Evolutionary conservation across 2,329 filamentous ascomycete genomes (phyloP).

Genomic region (Xylariaceae sp.): DNA sequence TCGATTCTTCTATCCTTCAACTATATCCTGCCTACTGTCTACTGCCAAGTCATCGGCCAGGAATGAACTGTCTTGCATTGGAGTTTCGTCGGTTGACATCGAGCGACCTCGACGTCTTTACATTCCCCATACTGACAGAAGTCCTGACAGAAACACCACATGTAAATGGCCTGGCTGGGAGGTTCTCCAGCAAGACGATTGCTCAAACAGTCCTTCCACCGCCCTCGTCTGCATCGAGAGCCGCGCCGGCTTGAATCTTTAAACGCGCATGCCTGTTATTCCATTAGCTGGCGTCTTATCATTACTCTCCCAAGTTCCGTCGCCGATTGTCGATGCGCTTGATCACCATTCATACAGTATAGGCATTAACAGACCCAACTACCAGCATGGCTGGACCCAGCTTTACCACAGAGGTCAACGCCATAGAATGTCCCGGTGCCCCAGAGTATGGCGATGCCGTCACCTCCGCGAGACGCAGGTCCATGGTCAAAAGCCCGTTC

Average conservation of each 20-base stretch:
- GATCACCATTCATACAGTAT: neutral
- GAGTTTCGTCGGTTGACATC: neutral
- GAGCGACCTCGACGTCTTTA: neutral
- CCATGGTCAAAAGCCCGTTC: slow-evolving; percentile 16
- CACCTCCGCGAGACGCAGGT: slow-evolving; percentile 8
- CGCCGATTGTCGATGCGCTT: neutral
- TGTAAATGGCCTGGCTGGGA: neutral
- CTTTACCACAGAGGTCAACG: slow-evolving; percentile 5
- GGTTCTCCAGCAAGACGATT: neutral
- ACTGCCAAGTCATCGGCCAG: too few relatives aligned
- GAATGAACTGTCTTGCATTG: too few relatives aligned
- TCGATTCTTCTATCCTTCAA: too few relatives aligned
- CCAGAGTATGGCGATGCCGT: slow-evolving; percentile 17
- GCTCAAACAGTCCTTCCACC: neutral
- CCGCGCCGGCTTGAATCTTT: neutral
- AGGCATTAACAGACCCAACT: neutral
- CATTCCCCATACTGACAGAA: neutral
- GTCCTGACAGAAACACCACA: neutral
- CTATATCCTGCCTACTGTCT: too few relatives aligned
- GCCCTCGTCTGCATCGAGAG: neutral
- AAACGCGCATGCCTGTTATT: neutral
- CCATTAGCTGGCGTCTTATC: neutral
- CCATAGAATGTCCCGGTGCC: neutral
- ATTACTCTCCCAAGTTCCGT: neutral
- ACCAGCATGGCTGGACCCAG: slow-evolving; percentile 14